Conservation (phyloP, 768 basidiomycete species). For the Paxillus rubicundulus region DNA sequence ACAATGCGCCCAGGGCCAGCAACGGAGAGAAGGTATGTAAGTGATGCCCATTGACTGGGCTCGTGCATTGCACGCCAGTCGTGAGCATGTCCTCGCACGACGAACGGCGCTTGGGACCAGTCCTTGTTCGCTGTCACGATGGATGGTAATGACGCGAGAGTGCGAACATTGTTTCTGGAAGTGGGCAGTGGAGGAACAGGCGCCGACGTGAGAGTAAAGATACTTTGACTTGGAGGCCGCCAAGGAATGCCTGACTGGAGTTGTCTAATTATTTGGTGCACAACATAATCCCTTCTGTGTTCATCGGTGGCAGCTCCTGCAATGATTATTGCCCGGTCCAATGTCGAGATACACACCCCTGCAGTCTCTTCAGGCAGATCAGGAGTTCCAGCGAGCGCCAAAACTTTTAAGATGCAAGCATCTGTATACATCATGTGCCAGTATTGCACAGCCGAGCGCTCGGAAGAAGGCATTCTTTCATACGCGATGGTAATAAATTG, state of each 20-base stretch:
- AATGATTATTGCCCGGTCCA: constrained; percentile 83
- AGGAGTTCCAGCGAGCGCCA: constrained; percentile 33
- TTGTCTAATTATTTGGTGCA: constrained; percentile 57
- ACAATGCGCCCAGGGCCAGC: constrained; percentile 83
- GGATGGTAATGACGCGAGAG: constrained; percentile 51
- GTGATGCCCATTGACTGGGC: constrained; percentile 63
- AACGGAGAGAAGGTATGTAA: constrained; percentile 62
- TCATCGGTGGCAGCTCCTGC: constrained; percentile 68
- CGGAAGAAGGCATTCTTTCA: constrained; percentile 44
- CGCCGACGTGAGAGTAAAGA: constrained; percentile 5
- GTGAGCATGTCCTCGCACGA: constrained; percentile 58
- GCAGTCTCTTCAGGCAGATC: constrained; percentile 22
- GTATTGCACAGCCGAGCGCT: constrained; percentile 32
- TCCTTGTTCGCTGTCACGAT: constrained; percentile 50
- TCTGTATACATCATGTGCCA: constrained; percentile 82
- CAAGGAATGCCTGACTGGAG: constrained; percentile 48
- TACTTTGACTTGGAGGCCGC: constrained; percentile 2
- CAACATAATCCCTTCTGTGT: constrained; percentile 50
- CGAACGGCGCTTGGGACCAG: constrained; percentile 59
- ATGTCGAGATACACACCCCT: constrained; percentile 48
- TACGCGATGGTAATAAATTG: constrained; percentile 48
- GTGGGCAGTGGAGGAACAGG: constrained; percentile 7
- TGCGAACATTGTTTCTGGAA: constrained; percentile 35
- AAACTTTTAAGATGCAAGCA: constrained; percentile 55
- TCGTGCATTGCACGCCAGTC: constrained; percentile 79